Evolutionary conservation across 148 eudicot genomes (phyloP).

Genomic region (Salicornia ramosissima): DNA sequence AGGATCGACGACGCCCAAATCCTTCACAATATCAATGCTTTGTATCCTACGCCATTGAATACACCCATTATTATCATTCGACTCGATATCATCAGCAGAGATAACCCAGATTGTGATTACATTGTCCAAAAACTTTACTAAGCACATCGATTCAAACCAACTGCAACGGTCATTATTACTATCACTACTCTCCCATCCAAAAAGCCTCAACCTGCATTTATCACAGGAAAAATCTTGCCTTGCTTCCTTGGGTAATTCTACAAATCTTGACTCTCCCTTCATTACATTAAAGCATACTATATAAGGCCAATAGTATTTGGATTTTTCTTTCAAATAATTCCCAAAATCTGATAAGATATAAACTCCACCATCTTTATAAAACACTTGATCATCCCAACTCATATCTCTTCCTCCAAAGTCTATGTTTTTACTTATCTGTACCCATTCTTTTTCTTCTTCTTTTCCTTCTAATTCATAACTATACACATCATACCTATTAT

Average conservation of each 20-base stretch:
- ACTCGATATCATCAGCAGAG: background rate
- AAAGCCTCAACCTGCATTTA: background rate
- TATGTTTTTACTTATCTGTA: background rate
- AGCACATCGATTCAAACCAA: background rate
- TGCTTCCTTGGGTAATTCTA: background rate
- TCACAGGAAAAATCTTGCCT: background rate
- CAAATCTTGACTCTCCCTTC: background rate
- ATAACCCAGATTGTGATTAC: background rate
- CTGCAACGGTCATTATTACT: too few relatives aligned
- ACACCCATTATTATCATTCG: too few relatives aligned
- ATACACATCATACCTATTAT: background rate
- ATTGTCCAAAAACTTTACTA: background rate
- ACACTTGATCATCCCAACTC: conserved; percentile 1
- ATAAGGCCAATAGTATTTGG: background rate
- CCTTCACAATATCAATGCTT: background rate
- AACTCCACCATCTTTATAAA: background rate
- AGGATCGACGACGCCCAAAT: background rate
- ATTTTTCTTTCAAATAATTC: background rate
- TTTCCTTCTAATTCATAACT: too few relatives aligned
- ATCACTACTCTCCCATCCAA: conserved; percentile 9
- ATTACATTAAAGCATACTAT: background rate
- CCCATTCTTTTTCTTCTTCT: conserved; percentile 7
- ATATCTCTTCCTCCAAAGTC: background rate
- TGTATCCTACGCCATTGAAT: background rate
- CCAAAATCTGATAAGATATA: background rate